Conservation (phyloP, 2,329 filamentous ascomycete species). For the Talaromyces sp. region DNA sequence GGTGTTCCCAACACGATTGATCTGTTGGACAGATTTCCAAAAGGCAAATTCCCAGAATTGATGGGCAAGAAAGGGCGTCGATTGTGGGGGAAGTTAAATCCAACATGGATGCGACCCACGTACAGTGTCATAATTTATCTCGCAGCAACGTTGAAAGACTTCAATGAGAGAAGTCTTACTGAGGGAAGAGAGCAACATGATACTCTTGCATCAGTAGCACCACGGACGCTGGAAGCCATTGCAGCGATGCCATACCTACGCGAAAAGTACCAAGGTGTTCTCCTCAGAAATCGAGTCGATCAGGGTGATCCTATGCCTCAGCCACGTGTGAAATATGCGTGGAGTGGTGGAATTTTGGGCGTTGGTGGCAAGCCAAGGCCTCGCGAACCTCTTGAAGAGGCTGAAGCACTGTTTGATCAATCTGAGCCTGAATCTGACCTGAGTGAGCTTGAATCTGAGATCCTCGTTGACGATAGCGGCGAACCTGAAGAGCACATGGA, state of each 20-base stretch:
- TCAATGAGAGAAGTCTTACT: conserved; percentile 35
- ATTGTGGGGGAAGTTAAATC: conserved; percentile 38
- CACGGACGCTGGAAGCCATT: conserved; percentile 37
- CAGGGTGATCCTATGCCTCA: conserved; percentile 22
- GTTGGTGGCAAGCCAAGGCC: conserved; percentile 25
- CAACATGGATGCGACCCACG: conserved; percentile 42
- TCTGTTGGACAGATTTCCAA: conserved; percentile 30
- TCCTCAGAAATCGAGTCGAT: conserved; percentile 36
- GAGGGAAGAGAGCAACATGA: conserved; percentile 32
- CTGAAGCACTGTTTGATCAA: neutral
- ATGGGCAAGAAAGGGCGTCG: conserved; percentile 32
- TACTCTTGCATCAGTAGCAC: conserved; percentile 30
- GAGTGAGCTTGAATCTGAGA: neutral
- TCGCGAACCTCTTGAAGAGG: neutral
- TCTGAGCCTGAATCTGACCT: neutral
- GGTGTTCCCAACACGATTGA: conserved; percentile 30
- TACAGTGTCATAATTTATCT: conserved; percentile 46
- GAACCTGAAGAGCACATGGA: conserved; percentile 5
- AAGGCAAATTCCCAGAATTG: conserved; percentile 24
- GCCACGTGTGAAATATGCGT: conserved; percentile 26
- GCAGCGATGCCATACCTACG: conserved; percentile 38
- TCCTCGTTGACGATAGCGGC: neutral
- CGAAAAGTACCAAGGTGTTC: conserved; percentile 40
- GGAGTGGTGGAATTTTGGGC: conserved; percentile 36
- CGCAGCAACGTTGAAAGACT: conserved; percentile 38